phyloP scores from a whole-genome alignment of 73 alveolate genomes.

The Paraurostyla sp. region DNA sequence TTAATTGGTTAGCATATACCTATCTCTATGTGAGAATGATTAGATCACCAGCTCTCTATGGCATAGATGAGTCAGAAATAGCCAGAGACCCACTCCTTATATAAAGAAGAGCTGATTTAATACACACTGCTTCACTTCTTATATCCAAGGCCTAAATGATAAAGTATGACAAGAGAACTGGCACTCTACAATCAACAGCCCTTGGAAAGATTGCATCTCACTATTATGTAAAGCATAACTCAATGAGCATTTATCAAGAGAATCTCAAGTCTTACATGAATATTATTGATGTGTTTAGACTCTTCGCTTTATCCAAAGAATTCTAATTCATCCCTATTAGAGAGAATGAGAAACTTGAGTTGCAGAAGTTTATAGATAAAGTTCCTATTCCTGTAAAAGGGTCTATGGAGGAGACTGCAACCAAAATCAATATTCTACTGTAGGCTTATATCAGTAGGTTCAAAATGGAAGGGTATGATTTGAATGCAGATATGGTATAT shows the following conservation, averaged over 20 bases:
- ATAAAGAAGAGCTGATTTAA: constrained; percentile 91
- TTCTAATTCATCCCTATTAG: constrained; percentile 99
- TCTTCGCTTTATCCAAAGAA: constrained; percentile 98
- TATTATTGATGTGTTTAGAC: constrained; percentile 97
- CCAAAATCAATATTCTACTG: constrained; percentile 97
- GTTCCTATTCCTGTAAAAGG: constrained; percentile 99
- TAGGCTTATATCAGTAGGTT: constrained; percentile 98
- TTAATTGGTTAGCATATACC: constrained; percentile 98
- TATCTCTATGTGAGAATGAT: constrained; percentile 97
- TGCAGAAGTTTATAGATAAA: constrained; percentile 89
- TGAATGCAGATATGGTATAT: constrained; percentile 99
- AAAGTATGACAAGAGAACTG: constrained; percentile 92
- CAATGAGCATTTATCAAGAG: constrained; percentile 97
- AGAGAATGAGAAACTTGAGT: constrained; percentile 98
- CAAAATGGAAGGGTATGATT: constrained; percentile 98
- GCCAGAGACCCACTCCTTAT: constrained; percentile 91
- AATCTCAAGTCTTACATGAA: constrained; percentile 97
- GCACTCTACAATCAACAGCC: constrained; percentile 90
- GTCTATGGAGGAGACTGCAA: constrained; percentile 96
- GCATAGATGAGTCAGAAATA: constrained; percentile 84
- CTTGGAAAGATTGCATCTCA: constrained; percentile 98
- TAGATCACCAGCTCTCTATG: constrained; percentile 93
- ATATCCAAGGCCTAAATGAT: constrained; percentile 90
- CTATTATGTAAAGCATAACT: constrained; percentile 97
- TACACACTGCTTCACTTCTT: constrained; percentile 95